Evolutionary conservation across 2,329 filamentous ascomycete genomes (phyloP), one percentile per base, ranked within the genome.

Genomic region (Colletotrichum melonis): DNA sequence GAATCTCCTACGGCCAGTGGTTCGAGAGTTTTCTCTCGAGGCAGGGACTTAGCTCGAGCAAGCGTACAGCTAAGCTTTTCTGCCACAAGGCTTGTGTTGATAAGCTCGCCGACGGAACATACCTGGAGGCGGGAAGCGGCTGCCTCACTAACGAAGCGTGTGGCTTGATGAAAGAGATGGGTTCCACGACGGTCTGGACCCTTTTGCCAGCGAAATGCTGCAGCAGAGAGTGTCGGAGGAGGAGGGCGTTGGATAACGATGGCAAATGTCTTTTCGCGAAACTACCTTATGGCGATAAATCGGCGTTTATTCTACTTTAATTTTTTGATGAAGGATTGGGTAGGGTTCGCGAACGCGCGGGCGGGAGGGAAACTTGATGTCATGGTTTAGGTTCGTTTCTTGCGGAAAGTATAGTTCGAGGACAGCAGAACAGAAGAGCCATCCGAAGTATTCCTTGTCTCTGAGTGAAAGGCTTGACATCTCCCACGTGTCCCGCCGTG

Each of bases 151-250:
- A 72, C 35, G 67, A 73, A n/a, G 68, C 8, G 57, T 42, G 49
- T 42, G 56, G 68, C 65, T 69, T 58, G 52, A 69, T 54, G 58
- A 72, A 46, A 69, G 67, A 30, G 38, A 58, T 46, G 4, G 56
- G 62, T 72, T 71, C 66, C 32, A 66, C 26, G 62, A 32, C 67
- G 71, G 71, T 72, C 67, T 73, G 68, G 71, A 54, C 71, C 54
- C 16, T 38, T 8, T 52, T 16, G 38, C 38, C 11, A 24, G n/a
- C 26, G n/a, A 6, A n/a, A 26, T 52, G 11, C 60, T 24, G 38
- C 19, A 30, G 38, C 22, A 62, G 32, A 60, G 24, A 19, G 19
- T 22, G 14, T 28, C 11, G 58, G 16, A 9, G 24, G 7, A 24
- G 24, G 56, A 58, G 54, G 69, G 63, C 63, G 66, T 69, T 69